Evolutionary conservation across 805 yeast species (phyloP).

Genomic region (Sungouiella thailandica): DNA sequence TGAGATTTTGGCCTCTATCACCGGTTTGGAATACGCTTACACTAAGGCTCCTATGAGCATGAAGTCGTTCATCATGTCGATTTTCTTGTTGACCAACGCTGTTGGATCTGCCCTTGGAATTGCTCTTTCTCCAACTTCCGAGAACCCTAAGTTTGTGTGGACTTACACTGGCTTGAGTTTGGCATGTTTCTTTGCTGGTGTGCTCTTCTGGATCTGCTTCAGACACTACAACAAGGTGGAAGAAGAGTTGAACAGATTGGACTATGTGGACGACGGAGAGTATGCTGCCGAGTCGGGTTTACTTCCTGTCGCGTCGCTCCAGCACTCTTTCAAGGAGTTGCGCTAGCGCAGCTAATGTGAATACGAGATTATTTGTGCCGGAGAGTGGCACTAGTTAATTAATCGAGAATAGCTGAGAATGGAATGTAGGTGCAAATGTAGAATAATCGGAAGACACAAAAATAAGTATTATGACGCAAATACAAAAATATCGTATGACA

Average conservation of each 20-base stretch:
- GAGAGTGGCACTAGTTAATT: no score
- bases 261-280: slow-evolving; percentile 19
- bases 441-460: no score
- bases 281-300: not conserved
- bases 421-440: no score
- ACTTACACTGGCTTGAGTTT: slow-evolving; percentile 59
- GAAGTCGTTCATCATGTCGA: slow-evolving; percentile 61
- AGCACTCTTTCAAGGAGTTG: slow-evolving; percentile 12
- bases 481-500: no score
- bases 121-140: slow-evolving; percentile 62
- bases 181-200: slow-evolving; percentile 56
- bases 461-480: no score
- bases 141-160: slow-evolving; percentile 69
- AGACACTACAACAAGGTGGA: slow-evolving; percentile 49
- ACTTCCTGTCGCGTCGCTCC: slow-evolving; percentile 12
- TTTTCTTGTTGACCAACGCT: slow-evolving; percentile 70
- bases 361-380: no score
- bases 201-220: slow-evolving; percentile 58
- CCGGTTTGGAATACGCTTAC: slow-evolving; percentile 82
- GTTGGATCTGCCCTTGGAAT: slow-evolving; percentile 73
- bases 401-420: no score
- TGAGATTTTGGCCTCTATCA: slow-evolving; percentile 74
- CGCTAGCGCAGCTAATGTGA: no score
- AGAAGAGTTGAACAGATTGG: slow-evolving; percentile 54
- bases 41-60: slow-evolving; percentile 71